phyloP scores from a whole-genome alignment of 768 basidiomycete genomes.

The Mycena leptocephala region DNA sequence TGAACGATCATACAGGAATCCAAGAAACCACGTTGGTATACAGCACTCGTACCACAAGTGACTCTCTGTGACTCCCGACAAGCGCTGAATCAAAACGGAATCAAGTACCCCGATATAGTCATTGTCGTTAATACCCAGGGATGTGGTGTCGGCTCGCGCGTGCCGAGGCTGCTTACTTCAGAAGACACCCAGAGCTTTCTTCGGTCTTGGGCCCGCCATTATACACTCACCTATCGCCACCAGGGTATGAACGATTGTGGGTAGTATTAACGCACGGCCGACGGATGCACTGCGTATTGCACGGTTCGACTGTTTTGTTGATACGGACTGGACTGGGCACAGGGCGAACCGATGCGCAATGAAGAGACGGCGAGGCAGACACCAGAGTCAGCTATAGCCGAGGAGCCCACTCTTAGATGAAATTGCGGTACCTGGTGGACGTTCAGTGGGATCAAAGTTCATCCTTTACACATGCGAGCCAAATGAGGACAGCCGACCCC shows the following conservation, averaged over 20 bases:
- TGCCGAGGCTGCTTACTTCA: constrained; percentile 22
- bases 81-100: not conserved
- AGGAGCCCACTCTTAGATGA: no score
- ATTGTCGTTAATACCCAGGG: constrained; percentile 12
- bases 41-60: no score
- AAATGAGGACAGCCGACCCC: no score
- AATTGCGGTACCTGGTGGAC: no score
- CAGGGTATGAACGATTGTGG: not conserved
- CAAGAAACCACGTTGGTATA: not conserved
- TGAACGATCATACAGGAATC: not conserved
- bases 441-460: no score
- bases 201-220: not conserved
- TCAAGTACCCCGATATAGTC: constrained; percentile 4
- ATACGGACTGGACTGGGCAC: not conserved
- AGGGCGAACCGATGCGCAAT: not conserved
- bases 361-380: not conserved
- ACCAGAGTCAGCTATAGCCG: not conserved
- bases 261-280: constrained; percentile 23
- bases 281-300: not conserved
- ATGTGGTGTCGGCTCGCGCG: no score
- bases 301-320: not conserved
- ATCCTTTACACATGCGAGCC: no score
- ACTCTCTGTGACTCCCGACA: no score
- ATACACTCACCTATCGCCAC: not conserved
- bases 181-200: not conserved